phyloP scores from a whole-genome alignment of 176 grass and related monocot genomes.

The Raddia guianensis region DNA sequence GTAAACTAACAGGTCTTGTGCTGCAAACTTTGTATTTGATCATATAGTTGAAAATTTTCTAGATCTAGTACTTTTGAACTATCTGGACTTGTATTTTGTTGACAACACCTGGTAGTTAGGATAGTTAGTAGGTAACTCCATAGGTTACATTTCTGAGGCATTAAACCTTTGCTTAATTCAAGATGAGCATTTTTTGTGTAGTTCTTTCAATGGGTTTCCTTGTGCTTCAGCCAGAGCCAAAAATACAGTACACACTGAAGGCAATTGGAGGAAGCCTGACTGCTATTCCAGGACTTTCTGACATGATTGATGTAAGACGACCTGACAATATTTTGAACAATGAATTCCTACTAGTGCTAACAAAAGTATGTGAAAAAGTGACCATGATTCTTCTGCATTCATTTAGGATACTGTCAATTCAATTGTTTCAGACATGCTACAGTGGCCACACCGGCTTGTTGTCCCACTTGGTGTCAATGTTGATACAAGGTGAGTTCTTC shows the following conservation, averaged over 20 bases:
- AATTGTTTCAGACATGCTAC: constrained; percentile 96
- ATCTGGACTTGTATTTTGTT: too few relatives aligned
- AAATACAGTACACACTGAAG: constrained; percentile 95
- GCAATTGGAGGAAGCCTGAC: constrained; percentile 96
- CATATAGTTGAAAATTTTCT: constrained; percentile 10
- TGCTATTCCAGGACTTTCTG: constrained; percentile 90
- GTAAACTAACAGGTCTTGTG: constrained; percentile 4
- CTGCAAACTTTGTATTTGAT: constrained; percentile 11
- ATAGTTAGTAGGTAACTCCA: constrained; percentile 21
- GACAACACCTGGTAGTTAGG: not conserved
- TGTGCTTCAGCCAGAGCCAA: constrained; percentile 84
- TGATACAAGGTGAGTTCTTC: constrained; percentile 70
- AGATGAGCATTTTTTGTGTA: constrained; percentile 30
- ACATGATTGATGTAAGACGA: constrained; percentile 95
- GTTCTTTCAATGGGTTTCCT: constrained; percentile 40
- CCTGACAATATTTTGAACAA: constrained; percentile 22
- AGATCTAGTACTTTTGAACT: not conserved
- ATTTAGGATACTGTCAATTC: constrained; percentile 85
- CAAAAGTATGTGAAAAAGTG: constrained; percentile 27
- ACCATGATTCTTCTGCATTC: constrained; percentile 42
- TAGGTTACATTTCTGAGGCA: not conserved
- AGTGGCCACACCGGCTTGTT: constrained; percentile 95
- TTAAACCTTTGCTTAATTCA: constrained; percentile 19
- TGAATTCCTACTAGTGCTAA: constrained; percentile 11
- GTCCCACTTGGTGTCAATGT: constrained; percentile 81